Evolutionary conservation across 805 yeast genomes (phyloP).

Genomic region (Zygoascus flipseniorum): DNA sequence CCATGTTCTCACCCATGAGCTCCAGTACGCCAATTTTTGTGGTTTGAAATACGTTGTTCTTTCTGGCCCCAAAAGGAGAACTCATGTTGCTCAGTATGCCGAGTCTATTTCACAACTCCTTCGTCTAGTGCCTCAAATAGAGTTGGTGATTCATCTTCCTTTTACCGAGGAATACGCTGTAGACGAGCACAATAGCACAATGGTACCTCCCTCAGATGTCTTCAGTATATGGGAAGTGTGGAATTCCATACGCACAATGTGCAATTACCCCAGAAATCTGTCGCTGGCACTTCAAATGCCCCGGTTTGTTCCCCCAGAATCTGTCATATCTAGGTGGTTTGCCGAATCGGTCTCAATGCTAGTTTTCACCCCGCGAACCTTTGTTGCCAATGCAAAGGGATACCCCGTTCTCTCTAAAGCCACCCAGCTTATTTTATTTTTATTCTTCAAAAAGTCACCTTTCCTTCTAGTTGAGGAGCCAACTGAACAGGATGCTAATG

Average conservation of each 20-base stretch:
- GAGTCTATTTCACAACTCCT: conserved; percentile 34
- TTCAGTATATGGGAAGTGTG: conserved; percentile 69
- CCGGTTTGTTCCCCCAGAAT: conserved; percentile 42
- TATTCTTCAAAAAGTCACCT: conserved; percentile 36
- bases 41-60: conserved; percentile 49
- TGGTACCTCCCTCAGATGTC: conserved; percentile 31
- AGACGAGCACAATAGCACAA: conserved; percentile 29
- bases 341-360: conserved; percentile 58
- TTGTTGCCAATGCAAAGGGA: conserved; percentile 49
- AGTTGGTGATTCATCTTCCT: conserved; percentile 26
- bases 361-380: conserved; percentile 46
- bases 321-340: conserved; percentile 52
- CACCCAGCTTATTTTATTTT: conserved; percentile 42
- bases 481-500: conserved; percentile 38
- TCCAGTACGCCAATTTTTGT: conserved; percentile 48
- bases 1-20: conserved; percentile 51
- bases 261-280: conserved; percentile 45
- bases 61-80: conserved; percentile 56
- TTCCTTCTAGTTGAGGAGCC: conserved; percentile 32
- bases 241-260: conserved; percentile 52
- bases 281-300: conserved; percentile 76
- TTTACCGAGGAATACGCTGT: conserved; percentile 25
- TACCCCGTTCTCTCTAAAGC: conserved; percentile 58
- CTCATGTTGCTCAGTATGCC: conserved; percentile 43
- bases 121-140: conserved; percentile 20